phyloP scores from a whole-genome alignment of 306 rosid genomes.

The Vachellia pachyceras region DNA sequence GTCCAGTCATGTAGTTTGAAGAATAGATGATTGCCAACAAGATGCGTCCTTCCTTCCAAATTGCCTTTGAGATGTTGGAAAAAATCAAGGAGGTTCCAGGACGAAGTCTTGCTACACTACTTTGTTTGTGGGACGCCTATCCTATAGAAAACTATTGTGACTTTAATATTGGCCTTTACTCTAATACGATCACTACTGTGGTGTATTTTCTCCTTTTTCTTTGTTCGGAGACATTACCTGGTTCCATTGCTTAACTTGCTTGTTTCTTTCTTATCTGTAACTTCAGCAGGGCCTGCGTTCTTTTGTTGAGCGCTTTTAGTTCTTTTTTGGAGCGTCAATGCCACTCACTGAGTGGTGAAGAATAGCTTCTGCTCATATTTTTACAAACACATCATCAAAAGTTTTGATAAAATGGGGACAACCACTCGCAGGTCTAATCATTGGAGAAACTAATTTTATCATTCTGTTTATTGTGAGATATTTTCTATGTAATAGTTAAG shows the following conservation, averaged over 20 bases:
- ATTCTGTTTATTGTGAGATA: conserved; percentile 19
- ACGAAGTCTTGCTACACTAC: neutral
- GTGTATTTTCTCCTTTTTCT: conserved; percentile 16
- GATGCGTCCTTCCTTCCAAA: neutral
- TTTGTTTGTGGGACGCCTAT: conserved; percentile 1
- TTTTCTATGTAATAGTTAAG: conserved; percentile 25
- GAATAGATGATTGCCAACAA: conserved; percentile 26
- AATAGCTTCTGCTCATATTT: conserved; percentile 49
- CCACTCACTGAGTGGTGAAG: conserved; percentile 52
- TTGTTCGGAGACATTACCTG: conserved; percentile 20
- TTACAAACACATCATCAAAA: conserved; percentile 49
- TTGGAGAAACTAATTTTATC: conserved; percentile 31
- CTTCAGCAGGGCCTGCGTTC: conserved; percentile 47
- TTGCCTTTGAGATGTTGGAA: neutral
- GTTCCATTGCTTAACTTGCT: conserved; percentile 41
- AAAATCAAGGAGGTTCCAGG: neutral
- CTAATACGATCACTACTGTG: neutral
- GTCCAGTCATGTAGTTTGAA: conserved; percentile 31
- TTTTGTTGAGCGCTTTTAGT: conserved; percentile 36
- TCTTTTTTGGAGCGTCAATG: conserved; percentile 41
- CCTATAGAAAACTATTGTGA: neutral
- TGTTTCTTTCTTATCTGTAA: conserved; percentile 41
- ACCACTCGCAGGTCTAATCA: conserved; percentile 72
- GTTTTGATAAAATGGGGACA: conserved; percentile 77
- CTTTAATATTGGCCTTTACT: neutral